Evolutionary conservation across 768 basidiomycete genomes (phyloP), one percentile per base, ranked within the genome.

Genomic region (Suillus lakei): DNA sequence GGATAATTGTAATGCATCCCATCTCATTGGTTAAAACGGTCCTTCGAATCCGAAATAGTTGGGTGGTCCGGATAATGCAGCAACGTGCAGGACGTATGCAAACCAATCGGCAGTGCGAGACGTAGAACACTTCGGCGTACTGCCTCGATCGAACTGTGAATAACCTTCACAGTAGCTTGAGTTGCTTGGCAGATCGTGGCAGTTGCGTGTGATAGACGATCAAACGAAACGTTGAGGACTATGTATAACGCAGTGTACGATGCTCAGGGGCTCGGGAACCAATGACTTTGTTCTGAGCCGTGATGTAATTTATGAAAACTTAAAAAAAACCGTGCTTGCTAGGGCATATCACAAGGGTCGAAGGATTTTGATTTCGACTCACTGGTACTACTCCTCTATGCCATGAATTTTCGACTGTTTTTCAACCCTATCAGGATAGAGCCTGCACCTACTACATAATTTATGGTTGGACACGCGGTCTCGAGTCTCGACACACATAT

Each of bases 201-300:
- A n/a, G n/a, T 46, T 6, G 41, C 41, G 15, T 44, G 9, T 10
- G 18, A 7, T 21, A 9, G n/a, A 23, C 44, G 50, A 51, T 51
- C 50, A 28, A 28, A 18, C 15, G 26, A 28, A 51, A 28, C 50
- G 50, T 51, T 18, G 50, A 16, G 15, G 53, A 32, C 53, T 54
- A 54, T 54, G 30, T 54, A 54, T 54, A 54, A 54, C 12, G 30
- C 53, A 54, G 50, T 51, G 28, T 16, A 51, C 28, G 8, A 51
- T 1, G 28, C 53, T 34, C 21, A 54, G 53, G 53, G 53, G 53
- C 53, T 54, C 30, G 32, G 7, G 53, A 34, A 54, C 53, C 32
- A 53, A 4, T 51, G 50, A 16, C 50, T 30, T 9, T 28, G 28
- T 28, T 51, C 50, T 51, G 50, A 28, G 30, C 30, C 18, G 16